These are phyloP conservation scores for Panus rudis DNA, from an alignment of 768 basidiomycete species.

Conservation along the genomic window DNA sequence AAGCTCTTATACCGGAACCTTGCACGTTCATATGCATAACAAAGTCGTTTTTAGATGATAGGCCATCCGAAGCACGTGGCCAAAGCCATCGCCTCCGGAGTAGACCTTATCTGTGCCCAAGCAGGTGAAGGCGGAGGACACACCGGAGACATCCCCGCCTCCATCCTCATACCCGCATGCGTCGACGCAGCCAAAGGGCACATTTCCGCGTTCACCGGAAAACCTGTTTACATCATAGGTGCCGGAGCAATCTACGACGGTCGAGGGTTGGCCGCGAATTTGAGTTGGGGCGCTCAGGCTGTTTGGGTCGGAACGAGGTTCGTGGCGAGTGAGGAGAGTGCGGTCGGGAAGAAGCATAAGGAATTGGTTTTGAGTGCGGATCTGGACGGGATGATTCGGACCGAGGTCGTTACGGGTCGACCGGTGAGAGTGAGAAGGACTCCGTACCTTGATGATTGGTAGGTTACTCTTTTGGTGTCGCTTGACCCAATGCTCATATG, in stretches of 20 bases:
- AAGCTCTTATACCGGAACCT: conserved; percentile 14
- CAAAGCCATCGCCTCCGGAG: conserved; percentile 77
- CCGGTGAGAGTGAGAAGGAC: conserved; percentile 83
- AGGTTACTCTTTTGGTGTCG: conserved; percentile 14
- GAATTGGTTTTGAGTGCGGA: conserved; percentile 63
- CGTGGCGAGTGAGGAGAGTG: conserved; percentile 75
- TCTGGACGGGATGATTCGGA: conserved; percentile 74
- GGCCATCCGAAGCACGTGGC: conserved; percentile 89
- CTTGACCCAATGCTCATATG: neutral
- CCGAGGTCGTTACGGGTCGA: conserved; percentile 86
- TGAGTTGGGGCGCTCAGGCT: conserved; percentile 84
- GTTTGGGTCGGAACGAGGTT: conserved; percentile 71
- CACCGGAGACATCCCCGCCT: conserved; percentile 78
- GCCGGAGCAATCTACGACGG: conserved; percentile 92
- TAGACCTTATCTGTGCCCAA: conserved; percentile 92
- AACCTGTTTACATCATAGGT: conserved; percentile 82
- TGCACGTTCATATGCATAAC: neutral
- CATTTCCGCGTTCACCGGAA: conserved; percentile 73
- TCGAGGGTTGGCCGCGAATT: conserved; percentile 77
- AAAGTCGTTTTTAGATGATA: conserved; percentile 54
- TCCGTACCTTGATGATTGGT: conserved; percentile 83
- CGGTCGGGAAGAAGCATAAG: conserved; percentile 81
- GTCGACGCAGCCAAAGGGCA: conserved; percentile 77
- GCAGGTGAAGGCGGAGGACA: conserved; percentile 75
- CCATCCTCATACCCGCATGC: conserved; percentile 85